Evolutionary conservation across 257 asterid species (phyloP).

Genomic region (Anisodus acutangulus): DNA sequence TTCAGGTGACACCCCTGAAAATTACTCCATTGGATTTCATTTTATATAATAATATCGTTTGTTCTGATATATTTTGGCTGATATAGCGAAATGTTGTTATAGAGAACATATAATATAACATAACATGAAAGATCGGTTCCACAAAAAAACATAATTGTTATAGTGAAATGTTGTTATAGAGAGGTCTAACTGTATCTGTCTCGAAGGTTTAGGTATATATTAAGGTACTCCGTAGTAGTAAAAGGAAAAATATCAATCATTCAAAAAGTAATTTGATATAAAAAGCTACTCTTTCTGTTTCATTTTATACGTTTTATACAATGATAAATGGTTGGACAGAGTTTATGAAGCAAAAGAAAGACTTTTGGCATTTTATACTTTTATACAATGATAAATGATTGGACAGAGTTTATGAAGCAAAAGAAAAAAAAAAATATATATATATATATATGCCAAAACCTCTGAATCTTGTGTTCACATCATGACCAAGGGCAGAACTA

Average conservation of each 20-base stretch:
- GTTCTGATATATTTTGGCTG: too few relatives aligned
- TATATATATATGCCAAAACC: neutral
- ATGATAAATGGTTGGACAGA: neutral
- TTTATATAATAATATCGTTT: neutral
- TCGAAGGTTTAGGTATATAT: neutral
- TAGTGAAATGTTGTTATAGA: too few relatives aligned
- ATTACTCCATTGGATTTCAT: neutral
- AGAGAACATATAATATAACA: too few relatives aligned
- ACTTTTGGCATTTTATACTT: neutral
- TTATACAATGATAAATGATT: neutral
- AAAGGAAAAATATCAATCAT: neutral
- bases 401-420: neutral
- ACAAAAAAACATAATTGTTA: too few relatives aligned
- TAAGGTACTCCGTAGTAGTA: neutral
- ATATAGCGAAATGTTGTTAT: too few relatives aligned
- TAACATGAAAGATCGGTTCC: too few relatives aligned
- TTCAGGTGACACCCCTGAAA: constrained; percentile 57
- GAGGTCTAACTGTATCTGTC: neutral
- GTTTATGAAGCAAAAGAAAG: constrained; percentile 19
- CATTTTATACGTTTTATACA: neutral
- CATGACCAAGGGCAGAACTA: too few relatives aligned
- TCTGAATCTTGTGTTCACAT: neutral
- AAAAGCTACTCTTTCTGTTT: constrained; percentile 3
- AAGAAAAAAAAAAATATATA: neutral
- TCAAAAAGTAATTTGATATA: neutral